Conservation (phyloP, 148 eudicot species). For the Tetragonia tetragonoides region DNA sequence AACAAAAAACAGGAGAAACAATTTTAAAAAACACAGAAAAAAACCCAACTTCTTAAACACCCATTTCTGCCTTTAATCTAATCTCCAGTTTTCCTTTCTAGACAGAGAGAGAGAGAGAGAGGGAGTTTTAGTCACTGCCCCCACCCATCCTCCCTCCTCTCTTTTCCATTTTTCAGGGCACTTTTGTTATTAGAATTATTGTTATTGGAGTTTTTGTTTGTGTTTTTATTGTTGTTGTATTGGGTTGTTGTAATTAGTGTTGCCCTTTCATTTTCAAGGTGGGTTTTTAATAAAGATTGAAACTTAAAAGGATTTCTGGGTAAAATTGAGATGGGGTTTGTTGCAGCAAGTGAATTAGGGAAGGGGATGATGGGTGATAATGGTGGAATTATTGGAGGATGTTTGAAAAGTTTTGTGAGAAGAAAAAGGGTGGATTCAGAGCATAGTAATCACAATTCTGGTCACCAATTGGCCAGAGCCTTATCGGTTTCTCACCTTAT, state of each 20-base stretch:
- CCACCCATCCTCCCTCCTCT: neutral
- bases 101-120: too few relatives aligned
- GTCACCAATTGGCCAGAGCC: constrained; percentile 34
- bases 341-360: constrained; percentile 16
- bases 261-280: neutral
- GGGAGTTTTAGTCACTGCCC: too few relatives aligned
- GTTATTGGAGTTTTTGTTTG: neutral
- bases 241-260: neutral
- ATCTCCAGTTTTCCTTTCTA: too few relatives aligned
- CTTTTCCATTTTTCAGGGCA: neutral
- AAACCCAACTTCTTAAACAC: too few relatives aligned
- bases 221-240: neutral
- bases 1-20: too few relatives aligned
- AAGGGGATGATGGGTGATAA: neutral
- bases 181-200: neutral
- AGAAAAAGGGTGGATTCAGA: constrained; percentile 36
- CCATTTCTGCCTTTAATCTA: too few relatives aligned
- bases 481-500: constrained; percentile 34
- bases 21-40: too few relatives aligned
- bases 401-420: constrained; percentile 31
- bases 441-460: neutral
- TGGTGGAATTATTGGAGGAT: neutral
- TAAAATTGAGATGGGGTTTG: constrained; percentile 25
- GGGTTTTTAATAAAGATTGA: neutral
- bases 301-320: neutral